A percentile compares a stretch with the other conserved stretches of the same genome.
These are phyloP conservation scores for Durio zibethinus DNA, from an alignment of 345 rosid genomes.

Conservation along the genomic window DNA sequence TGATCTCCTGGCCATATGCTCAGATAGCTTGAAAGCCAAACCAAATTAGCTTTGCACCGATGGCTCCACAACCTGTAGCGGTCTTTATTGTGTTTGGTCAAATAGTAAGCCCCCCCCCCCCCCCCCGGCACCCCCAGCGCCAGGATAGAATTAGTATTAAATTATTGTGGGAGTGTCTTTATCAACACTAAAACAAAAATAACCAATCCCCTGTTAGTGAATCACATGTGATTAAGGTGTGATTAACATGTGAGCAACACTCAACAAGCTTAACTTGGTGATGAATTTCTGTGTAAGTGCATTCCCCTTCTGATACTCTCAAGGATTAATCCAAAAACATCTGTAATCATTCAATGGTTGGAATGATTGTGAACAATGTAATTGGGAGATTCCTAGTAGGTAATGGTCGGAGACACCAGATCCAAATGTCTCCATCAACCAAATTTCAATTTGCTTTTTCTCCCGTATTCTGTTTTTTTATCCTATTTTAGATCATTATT, in stretches of 20 bases:
- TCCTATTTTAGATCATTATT: constrained; percentile 11
- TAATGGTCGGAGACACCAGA: constrained; percentile 3
- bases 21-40: neutral
- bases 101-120: neutral
- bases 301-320: neutral
- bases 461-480: neutral
- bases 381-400: neutral
- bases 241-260: neutral
- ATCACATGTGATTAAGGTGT: neutral
- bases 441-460: constrained; percentile 12
- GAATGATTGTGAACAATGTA: constrained; percentile 15
- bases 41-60: constrained; percentile 1
- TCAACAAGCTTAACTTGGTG: neutral
- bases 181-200: neutral
- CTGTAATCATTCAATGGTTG: neutral
- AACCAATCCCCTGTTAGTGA: neutral
- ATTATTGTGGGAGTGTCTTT: constrained; percentile 22
- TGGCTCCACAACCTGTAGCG: neutral
- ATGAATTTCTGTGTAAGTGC: neutral
- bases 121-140: too few relatives aligned
- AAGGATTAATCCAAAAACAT: neutral
- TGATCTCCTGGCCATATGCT: constrained; percentile 1
- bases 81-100: constrained; percentile 3
- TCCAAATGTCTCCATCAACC: constrained; percentile 27
- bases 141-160: neutral